Base-by-base conservation (phyloP, 2,329 filamentous ascomycete species). In the Rutstroemia sp. region DNA sequence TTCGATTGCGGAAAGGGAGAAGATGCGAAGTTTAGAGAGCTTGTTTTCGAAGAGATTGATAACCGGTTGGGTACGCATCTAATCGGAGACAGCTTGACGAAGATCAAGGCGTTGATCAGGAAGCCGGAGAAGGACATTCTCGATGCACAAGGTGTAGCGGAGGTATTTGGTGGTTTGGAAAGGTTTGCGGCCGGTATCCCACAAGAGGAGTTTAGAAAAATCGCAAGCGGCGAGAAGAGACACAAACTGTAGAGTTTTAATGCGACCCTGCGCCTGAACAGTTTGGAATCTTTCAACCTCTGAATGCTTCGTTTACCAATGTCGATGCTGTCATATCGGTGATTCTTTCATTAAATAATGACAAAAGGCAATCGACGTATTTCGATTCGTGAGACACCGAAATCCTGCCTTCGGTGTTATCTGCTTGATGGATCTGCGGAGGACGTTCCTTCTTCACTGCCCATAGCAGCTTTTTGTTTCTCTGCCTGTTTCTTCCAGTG, bases 171-270 rank as follows among this genome's bases (percentile, higher is more conserved):
- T 2, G 92, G 92, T 0, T 70, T 97, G 68, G 85, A 92, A 60
- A 77, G 91, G 58, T 96, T 97, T 68, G 70, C 27, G 5, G 46
- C 63, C 16, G 68, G 65, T 0, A 78, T 91, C 45, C 94, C 94
- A 19, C 91, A 96, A 76, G 80, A 87, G 70, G 89, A 97, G 76
- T 97, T 97, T 69, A 75, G 79, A 67, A 92, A 88, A 78, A 75
- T 97, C 69, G 90, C 90, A 1, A 83, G 78, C 60, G 91, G 92
- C 12, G 83, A 94, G 78, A 97, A 96, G 82, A 89, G 86, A 70
- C 94, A 99, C 75, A 97, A 97, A 76, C 74, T 97, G 70, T 96
- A 48, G 27, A 45, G 42, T 16, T 7, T n/a, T 19, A 34, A 16
- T 14, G 21, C 19, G 5, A 45, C 8, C 25, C 6, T 21, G 6